These are phyloP conservation scores for Botrytis pseudocinerea DNA, from an alignment of 2,329 filamentous ascomycete genomes.

Conservation along the genomic window DNA sequence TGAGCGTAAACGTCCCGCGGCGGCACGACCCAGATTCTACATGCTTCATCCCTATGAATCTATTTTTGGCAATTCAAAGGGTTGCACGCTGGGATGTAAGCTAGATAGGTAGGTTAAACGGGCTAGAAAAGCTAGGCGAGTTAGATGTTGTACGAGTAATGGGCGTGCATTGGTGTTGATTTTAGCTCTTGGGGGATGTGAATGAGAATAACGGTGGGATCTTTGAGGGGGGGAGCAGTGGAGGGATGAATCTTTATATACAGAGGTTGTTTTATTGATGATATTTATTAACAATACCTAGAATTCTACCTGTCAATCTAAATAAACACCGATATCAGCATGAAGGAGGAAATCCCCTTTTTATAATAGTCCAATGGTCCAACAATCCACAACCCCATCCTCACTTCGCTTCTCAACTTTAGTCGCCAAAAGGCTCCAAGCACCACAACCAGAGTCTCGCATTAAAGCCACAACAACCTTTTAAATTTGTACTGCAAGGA, in stretches of 20 bases:
- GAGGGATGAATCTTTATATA: background rate
- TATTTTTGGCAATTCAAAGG: background rate
- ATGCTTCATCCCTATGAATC: background rate
- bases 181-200: background rate
- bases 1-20: background rate
- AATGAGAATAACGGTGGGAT: background rate
- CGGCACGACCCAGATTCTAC: conserved; percentile 4
- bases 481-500: background rate
- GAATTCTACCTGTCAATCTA: background rate
- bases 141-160: background rate
- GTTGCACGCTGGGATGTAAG: background rate
- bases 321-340: background rate
- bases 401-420: background rate
- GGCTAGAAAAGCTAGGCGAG: background rate
- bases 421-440: background rate
- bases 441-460: background rate
- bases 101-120: background rate
- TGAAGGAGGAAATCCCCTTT: background rate
- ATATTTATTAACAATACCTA: background rate
- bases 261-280: background rate
- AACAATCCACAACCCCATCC: background rate
- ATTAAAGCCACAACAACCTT: background rate
- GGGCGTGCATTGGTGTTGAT: background rate
- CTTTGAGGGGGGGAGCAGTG: background rate
- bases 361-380: background rate